Base-by-base conservation (phyloP, 2,329 filamentous ascomycete genomes). In the Cytospora leucostoma region DNA sequence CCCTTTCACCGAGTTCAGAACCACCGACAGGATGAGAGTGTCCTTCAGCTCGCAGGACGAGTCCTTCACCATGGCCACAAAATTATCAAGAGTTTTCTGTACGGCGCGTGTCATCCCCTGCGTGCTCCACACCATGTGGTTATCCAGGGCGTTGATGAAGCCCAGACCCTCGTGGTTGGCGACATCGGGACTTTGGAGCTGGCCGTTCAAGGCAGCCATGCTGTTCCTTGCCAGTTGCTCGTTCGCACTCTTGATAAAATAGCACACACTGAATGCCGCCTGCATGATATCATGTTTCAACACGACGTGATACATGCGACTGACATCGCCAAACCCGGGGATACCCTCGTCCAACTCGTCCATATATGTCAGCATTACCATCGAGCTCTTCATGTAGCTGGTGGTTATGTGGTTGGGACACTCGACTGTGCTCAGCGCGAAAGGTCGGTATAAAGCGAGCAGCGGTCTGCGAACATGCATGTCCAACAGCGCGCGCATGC, bases 261-360 rank as follows among this genome's bases (percentile, higher is more conserved):
- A 84, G 68, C 83, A 85, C 13, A 85, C 74, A 63, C 82, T 83
- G 52, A 85, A 77, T 3, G 82, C 80, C 0, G 83, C 82, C 70
- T 85, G 82, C 21, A 84, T 74, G 32, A 85, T 80, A 66, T 85
- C 83, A 64, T 79, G 78, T 67, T 81, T 83, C 40, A 85, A 70
- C 12, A 84, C 74, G 56, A 83, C 76, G 63, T 83, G 77, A 61
- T 84, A 82, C 76, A 84, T 81, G 63, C 82, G 80, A 67, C 77
- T 77, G 32, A 83, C 75, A 50, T 80, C 78, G 49, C 76, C 72
- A 58, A 80, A 84, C 54, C 79, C 77, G 2, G 79, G 74, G 6
- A 78, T 74, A 32, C 74, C 70, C 0, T 81, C 79, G 63, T 85
- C 82, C 7, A 85, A 71, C 65, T 85, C 82, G 65, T 85, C 82